A percentile compares a stretch with the other conserved stretches of the same genome.
These are phyloP conservation scores for Saccharomyces hybrid DNA, from an alignment of 1,139 yeast species.

Conservation along the genomic window DNA sequence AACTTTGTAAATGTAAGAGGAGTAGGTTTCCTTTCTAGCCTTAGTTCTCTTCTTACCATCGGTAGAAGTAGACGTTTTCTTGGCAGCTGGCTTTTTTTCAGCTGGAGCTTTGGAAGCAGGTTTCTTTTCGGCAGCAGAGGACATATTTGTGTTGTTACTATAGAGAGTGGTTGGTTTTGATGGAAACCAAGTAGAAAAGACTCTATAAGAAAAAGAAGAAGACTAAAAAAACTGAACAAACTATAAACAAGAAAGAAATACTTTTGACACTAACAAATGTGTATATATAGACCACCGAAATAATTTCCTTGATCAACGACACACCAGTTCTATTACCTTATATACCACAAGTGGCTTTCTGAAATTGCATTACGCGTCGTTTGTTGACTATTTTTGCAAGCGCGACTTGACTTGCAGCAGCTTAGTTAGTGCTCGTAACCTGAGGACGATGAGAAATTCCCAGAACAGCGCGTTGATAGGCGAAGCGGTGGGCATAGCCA, in stretches of 20 bases:
- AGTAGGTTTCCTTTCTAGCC: slow-evolving; percentile 97
- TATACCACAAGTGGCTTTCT: background rate
- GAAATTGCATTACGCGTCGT: background rate
- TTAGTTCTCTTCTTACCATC: slow-evolving; percentile 92
- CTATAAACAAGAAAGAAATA: background rate
- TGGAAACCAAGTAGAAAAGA: background rate
- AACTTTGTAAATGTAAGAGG: slow-evolving; percentile 97
- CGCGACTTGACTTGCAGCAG: background rate
- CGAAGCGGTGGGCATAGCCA: background rate
- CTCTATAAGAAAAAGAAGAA: background rate
- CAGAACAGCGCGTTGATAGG: background rate
- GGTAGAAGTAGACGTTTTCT: slow-evolving; percentile 72
- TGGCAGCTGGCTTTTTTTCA: slow-evolving; percentile 93
- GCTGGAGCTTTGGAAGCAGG: slow-evolving; percentile 99
- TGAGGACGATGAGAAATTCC: background rate
- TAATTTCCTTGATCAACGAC: background rate
- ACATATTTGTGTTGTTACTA: slow-evolving; percentile 42
- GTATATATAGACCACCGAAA: background rate
- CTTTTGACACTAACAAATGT: background rate
- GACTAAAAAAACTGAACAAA: background rate
- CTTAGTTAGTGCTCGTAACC: background rate
- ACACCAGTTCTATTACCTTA: background rate
- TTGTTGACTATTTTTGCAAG: background rate
- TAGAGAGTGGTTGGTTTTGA: background rate
- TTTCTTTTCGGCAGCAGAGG: slow-evolving; percentile 96